Evolutionary conservation across 129 eudicot species (phyloP).

Genomic region (Helianthus annuus): HanXRQr2.0-SUNRISE NC_035441.2:145842651-145843150

Average conservation of each 20-base stretch:
- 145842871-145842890: constrained; percentile 78
- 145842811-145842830: too few species aligned
- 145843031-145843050: constrained; percentile 12
- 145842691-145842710: background rate
- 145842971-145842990: background rate
- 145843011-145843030: background rate
- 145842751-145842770: too few species aligned
- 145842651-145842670: background rate
- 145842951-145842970: constrained; percentile 60
- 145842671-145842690: background rate
- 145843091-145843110: too few species aligned
- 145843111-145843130: too few species aligned
- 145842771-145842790: too few species aligned
- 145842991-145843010: background rate
- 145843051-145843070: constrained; percentile 7
- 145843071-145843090: background rate
- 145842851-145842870: constrained; percentile 53
- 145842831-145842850: constrained; percentile 2
- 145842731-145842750: too few species aligned
- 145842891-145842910: constrained; percentile 65
- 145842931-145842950: constrained; percentile 61
- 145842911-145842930: constrained; percentile 74
- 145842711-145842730: background rate
- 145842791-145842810: too few species aligned
- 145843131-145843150: too few species aligned